A percentile compares a stretch with the other conserved stretches of the same genome.
These are phyloP conservation scores for Hypomyces rosellus DNA, from an alignment of 2,329 filamentous ascomycete species.

Conservation along the genomic window DNA sequence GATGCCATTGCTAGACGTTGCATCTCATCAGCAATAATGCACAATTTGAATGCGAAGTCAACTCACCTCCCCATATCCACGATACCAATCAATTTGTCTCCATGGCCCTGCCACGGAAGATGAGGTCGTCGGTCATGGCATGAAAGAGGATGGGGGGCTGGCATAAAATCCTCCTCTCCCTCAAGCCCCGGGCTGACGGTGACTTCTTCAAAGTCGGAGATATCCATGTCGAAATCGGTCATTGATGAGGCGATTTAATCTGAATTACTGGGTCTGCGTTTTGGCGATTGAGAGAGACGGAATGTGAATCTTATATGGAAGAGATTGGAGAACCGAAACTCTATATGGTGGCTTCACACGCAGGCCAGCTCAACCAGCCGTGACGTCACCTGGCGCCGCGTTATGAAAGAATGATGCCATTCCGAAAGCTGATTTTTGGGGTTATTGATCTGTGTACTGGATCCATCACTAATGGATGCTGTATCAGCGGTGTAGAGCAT, in stretches of 20 bases:
- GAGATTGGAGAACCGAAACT: constrained; percentile 5
- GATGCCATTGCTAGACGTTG: constrained; percentile 55
- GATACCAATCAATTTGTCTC: constrained; percentile 24
- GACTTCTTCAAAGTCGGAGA: constrained; percentile 9
- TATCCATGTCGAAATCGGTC: neutral
- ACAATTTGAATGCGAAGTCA: neutral
- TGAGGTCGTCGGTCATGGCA: constrained; percentile 7
- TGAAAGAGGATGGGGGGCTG: neutral
- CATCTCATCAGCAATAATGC: neutral
- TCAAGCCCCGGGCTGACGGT: constrained; percentile 3
- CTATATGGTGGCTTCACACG: neutral
- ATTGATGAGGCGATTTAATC: neutral
- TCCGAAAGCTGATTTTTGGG: no score
- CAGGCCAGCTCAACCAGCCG: constrained; percentile 1
- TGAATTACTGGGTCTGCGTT: neutral
- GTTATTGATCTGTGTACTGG: no score
- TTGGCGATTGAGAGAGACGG: neutral
- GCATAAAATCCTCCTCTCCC: constrained; percentile 1
- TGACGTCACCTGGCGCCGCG: constrained; percentile 5
- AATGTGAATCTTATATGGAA: neutral
- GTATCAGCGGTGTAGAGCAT: no score
- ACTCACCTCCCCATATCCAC: constrained; percentile 33
- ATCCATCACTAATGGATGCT: no score
- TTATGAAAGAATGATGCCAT: no score
- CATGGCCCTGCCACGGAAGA: constrained; percentile 25